Conservation (phyloP, 192 early-diverging fungal species). For the Gigaspora rosea region DNA sequence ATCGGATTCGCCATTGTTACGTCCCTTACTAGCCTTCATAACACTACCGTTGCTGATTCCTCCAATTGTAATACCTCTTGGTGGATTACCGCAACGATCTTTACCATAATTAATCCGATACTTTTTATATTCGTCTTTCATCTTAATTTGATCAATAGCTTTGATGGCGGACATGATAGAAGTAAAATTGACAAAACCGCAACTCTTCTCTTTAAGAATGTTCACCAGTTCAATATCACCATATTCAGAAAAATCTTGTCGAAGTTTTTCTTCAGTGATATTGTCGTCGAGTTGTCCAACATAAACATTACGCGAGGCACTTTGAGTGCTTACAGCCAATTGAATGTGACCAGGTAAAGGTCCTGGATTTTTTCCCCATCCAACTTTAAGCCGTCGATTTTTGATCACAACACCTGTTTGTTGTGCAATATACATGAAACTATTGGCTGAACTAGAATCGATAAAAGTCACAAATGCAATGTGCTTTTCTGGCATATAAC, state of each 20-base stretch:
- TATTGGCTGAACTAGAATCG: slow-evolving; percentile 64
- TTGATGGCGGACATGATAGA: slow-evolving; percentile 73
- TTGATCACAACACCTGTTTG: slow-evolving; percentile 69
- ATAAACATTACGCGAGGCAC: slow-evolving; percentile 81
- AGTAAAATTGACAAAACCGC: slow-evolving; percentile 86
- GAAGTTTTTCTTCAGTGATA: slow-evolving; percentile 69
- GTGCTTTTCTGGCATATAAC: slow-evolving; percentile 74
- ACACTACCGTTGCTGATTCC: background rate
- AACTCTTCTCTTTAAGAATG: slow-evolving; percentile 78
- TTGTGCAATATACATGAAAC: slow-evolving; percentile 61
- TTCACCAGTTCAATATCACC: slow-evolving; percentile 90
- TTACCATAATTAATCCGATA: slow-evolving; percentile 81
- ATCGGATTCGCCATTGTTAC: slow-evolving; percentile 33
- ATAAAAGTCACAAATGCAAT: slow-evolving; percentile 87
- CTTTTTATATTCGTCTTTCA: slow-evolving; percentile 60
- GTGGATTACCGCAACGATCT: slow-evolving; percentile 83
- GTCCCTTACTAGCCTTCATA: slow-evolving; percentile 16
- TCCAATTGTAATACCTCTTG: slow-evolving; percentile 33
- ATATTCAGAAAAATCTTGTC: slow-evolving; percentile 75
- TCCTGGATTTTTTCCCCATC: slow-evolving; percentile 74
- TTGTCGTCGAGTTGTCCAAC: slow-evolving; percentile 67
- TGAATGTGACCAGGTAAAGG: slow-evolving; percentile 49
- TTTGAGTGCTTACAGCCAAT: slow-evolving; percentile 38
- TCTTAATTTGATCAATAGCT: slow-evolving; percentile 72
- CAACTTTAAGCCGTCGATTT: slow-evolving; percentile 73